Evolutionary conservation across 345 rosid genomes (phyloP), one percentile per base, ranked within the genome.

Genomic region (Viola odorata): DNA sequence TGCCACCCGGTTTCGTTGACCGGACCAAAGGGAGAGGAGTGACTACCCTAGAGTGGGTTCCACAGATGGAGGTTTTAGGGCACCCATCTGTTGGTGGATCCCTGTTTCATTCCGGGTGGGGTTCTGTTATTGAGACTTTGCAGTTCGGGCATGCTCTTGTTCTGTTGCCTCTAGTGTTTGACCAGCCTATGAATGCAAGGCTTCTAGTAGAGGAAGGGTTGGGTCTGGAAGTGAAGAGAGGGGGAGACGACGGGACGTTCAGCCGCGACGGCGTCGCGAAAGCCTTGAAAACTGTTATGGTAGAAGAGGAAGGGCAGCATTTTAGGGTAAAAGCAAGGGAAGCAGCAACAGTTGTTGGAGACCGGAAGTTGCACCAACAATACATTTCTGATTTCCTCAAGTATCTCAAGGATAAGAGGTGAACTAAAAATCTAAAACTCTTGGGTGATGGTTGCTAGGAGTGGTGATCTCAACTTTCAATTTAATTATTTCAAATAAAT

Each of bases 31-130:
- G 13, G 0, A 50, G 55, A 53, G 80, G 77, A 49, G n/a, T 58
- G 1, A 75, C 59, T 13, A 50, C 40, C 12, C 9, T 40, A 3
- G 81, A 70, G 36, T 77, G 77, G 80, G 72, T 64, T 0, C 74
- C 80, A 0, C 77, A 73, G 41, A 7, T 57, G 47, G 67, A 65
- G 3, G 66, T 70, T 3, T 12, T 59, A 49, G 61, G 60, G 0
- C 78, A 74, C 53, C 60, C 70, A 16, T 55, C 71, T 0, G 10
- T 71, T 0, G 72, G 75, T 4, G 78, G 78, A 1, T 75, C 71
- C 3, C 57, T 70, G 37, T 61, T 66, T 62, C 78, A 70, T 40
- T 61, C 69, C 0, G 78, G 78, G 3, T 66, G 78, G 72, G 68
- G 69, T 7, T 75, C 75, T 13, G 39, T 54, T 1, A 66, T 66